These are phyloP conservation scores for Penicillium sumatraense DNA, from an alignment of 2,329 filamentous ascomycete genomes.

Conservation along the genomic window DNA sequence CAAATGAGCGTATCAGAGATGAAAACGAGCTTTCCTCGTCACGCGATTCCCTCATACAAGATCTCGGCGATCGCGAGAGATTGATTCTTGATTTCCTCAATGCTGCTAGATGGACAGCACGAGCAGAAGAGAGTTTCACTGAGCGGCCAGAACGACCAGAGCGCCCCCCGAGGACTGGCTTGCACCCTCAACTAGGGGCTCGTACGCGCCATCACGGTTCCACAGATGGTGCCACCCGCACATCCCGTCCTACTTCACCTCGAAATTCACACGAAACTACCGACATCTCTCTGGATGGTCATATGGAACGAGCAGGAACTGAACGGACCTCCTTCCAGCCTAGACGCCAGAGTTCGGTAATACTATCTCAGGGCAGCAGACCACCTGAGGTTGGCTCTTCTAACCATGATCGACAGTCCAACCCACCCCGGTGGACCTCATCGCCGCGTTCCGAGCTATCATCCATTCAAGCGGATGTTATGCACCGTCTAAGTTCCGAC, in stretches of 20 bases:
- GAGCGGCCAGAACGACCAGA: slow-evolving; percentile 37
- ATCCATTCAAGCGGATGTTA: slow-evolving; percentile 29
- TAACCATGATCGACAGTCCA: slow-evolving; percentile 36
- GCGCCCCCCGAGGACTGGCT: slow-evolving; percentile 32
- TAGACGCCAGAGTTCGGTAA: slow-evolving; percentile 45
- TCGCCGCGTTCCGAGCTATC: slow-evolving; percentile 45
- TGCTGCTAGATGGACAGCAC: slow-evolving; percentile 44
- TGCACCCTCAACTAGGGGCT: slow-evolving; percentile 31
- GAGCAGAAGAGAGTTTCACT: slow-evolving; percentile 35
- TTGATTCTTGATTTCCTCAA: slow-evolving; percentile 50
- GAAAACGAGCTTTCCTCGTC: slow-evolving; percentile 32
- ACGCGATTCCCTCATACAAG: slow-evolving; percentile 43
- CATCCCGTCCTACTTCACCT: slow-evolving; percentile 41
- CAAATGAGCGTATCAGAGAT: slow-evolving; percentile 23
- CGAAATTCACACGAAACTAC: slow-evolving; percentile 33
- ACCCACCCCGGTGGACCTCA: slow-evolving; percentile 44
- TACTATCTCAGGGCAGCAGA: slow-evolving; percentile 43
- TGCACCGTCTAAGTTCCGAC: slow-evolving; percentile 23
- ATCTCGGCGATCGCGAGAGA: slow-evolving; percentile 48
- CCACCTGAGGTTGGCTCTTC: slow-evolving; percentile 28
- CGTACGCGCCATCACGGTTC: slow-evolving; percentile 34
- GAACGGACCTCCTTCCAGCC: slow-evolving; percentile 37
- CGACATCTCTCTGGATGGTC: slow-evolving; percentile 37
- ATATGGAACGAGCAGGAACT: slow-evolving; percentile 30
- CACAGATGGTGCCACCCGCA: slow-evolving; percentile 35